phyloP scores from a whole-genome alignment of 2,329 filamentous ascomycete species.

The Sclerotinia sclerotiorum region DNA sequence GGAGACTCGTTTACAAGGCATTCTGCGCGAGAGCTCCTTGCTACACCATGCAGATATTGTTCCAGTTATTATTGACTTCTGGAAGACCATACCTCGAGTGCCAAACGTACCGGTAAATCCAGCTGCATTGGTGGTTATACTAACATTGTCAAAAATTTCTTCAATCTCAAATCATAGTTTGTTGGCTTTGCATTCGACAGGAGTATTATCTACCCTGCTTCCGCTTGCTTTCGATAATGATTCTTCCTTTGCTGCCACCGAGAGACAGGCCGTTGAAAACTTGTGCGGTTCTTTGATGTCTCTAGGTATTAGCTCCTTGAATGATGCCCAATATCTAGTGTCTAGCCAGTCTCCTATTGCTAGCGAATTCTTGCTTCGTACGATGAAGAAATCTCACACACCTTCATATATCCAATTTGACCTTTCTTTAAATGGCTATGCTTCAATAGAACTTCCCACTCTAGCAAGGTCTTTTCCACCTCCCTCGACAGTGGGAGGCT shows the following conservation, averaged over 20 bases:
- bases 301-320: slow-evolving; percentile 75
- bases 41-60: slow-evolving; percentile 64
- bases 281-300: slow-evolving; percentile 70
- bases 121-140: slow-evolving; percentile 62
- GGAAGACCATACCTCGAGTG: slow-evolving; percentile 59
- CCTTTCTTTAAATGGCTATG: slow-evolving; percentile 80
- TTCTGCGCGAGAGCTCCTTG: slow-evolving; percentile 52
- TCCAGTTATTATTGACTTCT: slow-evolving; percentile 61
- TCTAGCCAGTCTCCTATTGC: slow-evolving; percentile 52
- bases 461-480: slow-evolving; percentile 85
- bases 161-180: slow-evolving; percentile 71
- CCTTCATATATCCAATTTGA: slow-evolving; percentile 94
- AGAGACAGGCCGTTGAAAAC: slow-evolving; percentile 60
- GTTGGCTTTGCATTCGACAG: slow-evolving; percentile 68
- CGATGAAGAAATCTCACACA: slow-evolving; percentile 70
- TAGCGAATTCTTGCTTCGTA: slow-evolving; percentile 70
- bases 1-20: slow-evolving; percentile 47
- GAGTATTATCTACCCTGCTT: slow-evolving; percentile 66
- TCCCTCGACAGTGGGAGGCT: slow-evolving; percentile 69
- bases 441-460: slow-evolving; percentile 86
- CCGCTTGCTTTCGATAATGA: slow-evolving; percentile 57
- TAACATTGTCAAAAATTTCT: slow-evolving; percentile 44
- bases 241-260: slow-evolving; percentile 52
- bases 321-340: slow-evolving; percentile 76
- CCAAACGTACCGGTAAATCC: slow-evolving; percentile 48